These are phyloP conservation scores for Strombidium stylifer DNA, from an alignment of 73 alveolate genomes.

Conservation along the genomic window DNA sequence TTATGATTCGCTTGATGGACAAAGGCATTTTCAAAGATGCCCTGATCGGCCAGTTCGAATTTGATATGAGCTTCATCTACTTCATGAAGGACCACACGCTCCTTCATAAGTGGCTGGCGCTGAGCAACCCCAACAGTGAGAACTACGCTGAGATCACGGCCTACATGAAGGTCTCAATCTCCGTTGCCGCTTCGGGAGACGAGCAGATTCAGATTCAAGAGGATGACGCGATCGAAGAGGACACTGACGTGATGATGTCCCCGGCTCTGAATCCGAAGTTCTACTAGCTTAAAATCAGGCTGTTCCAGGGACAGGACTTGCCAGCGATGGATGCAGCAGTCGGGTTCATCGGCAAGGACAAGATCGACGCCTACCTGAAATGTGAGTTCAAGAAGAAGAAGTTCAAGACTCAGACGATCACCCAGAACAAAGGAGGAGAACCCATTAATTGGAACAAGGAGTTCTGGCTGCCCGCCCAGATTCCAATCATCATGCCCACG, in stretches of 20 bases:
- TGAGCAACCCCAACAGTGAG: slow-evolving; percentile 81
- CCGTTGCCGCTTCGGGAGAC: slow-evolving; percentile 76
- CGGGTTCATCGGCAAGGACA: slow-evolving; percentile 12
- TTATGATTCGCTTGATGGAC: slow-evolving; percentile 49
- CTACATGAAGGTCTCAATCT: slow-evolving; percentile 77
- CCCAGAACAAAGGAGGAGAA: slow-evolving; percentile 53
- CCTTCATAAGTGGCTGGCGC: slow-evolving; percentile 89
- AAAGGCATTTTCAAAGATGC: slow-evolving; percentile 69
- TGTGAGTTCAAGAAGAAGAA: slow-evolving; percentile 29
- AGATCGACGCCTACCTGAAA: slow-evolving; percentile 57
- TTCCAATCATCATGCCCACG: slow-evolving; percentile 61
- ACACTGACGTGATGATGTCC: slow-evolving; percentile 60
- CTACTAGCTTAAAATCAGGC: slow-evolving; percentile 60
- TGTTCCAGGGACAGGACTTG: slow-evolving; percentile 69
- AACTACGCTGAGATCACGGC: slow-evolving; percentile 85
- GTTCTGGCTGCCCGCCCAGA: slow-evolving; percentile 61
- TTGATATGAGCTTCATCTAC: slow-evolving; percentile 83
- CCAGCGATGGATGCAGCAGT: slow-evolving; percentile 72
- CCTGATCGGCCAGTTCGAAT: slow-evolving; percentile 78
- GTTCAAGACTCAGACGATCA: slow-evolving; percentile 43
- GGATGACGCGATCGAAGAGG: slow-evolving; percentile 14
- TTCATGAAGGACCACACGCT: slow-evolving; percentile 75
- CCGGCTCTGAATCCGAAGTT: slow-evolving; percentile 70
- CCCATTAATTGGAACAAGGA: slow-evolving; percentile 58
- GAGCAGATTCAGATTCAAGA: slow-evolving; percentile 61